A percentile compares a stretch with the other conserved stretches of the same genome.
Conservation (phyloP, 2,329 filamentous ascomycete genomes). For the Alternaria sp. region DNA sequence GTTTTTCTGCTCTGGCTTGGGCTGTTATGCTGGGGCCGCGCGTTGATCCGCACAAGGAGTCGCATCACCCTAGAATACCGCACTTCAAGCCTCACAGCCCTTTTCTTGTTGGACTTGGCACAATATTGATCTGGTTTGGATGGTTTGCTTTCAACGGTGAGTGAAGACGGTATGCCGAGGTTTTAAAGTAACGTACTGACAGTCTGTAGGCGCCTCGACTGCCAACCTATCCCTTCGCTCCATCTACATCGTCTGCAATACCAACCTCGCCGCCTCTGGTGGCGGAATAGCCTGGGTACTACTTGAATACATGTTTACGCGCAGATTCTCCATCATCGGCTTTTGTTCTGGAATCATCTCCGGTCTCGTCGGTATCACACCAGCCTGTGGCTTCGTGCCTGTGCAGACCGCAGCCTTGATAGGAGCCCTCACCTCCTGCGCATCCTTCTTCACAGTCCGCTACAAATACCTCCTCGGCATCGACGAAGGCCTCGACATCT, state of each 20-base stretch:
- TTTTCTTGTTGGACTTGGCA: slow-evolving; percentile 75
- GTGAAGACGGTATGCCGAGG: slow-evolving; percentile 11
- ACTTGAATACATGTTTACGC: slow-evolving; percentile 59
- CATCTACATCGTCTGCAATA: slow-evolving; percentile 65
- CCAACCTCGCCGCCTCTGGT: slow-evolving; percentile 63
- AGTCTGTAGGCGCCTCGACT: slow-evolving; percentile 41
- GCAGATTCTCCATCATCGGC: slow-evolving; percentile 60
- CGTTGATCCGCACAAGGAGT: slow-evolving; percentile 63
- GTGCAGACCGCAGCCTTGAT: slow-evolving; percentile 61
- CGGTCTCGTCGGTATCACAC: slow-evolving; percentile 65
- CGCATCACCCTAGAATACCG: slow-evolving; percentile 53
- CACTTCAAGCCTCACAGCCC: slow-evolving; percentile 76
- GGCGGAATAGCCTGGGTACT: slow-evolving; percentile 62
- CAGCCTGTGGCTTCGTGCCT: slow-evolving; percentile 62
- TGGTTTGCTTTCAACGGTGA: slow-evolving; percentile 51
- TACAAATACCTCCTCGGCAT: slow-evolving; percentile 60
- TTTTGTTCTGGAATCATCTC: slow-evolving; percentile 63
- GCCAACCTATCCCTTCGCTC: slow-evolving; percentile 60
- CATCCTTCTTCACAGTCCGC: slow-evolving; percentile 55
- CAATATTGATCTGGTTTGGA: slow-evolving; percentile 60
- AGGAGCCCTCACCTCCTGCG: slow-evolving; percentile 58
- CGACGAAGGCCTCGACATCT: slow-evolving; percentile 67
- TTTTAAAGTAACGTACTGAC: background rate
- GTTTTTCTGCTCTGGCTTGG: slow-evolving; percentile 75
- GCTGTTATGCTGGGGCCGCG: slow-evolving; percentile 76